Conservation (phyloP, 2,329 filamentous ascomycete genomes). For the Monosporascus cannonballus region DNA sequence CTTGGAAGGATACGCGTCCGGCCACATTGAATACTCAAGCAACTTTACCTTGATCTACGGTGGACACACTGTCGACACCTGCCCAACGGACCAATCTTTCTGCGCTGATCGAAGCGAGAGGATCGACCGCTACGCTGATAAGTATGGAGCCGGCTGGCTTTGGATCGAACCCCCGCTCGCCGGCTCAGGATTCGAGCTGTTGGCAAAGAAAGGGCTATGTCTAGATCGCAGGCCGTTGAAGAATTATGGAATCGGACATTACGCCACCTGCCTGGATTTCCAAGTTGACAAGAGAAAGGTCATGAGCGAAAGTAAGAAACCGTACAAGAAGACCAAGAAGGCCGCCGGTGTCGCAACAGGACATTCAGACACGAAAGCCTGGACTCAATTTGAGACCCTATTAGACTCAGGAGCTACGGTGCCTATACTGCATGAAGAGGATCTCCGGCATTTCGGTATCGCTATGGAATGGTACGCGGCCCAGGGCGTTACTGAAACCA, state of each 20-base stretch:
- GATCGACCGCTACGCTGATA: slow-evolving; percentile 30
- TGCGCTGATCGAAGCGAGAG: slow-evolving; percentile 30
- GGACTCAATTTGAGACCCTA: slow-evolving; percentile 25
- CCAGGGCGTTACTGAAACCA: slow-evolving; percentile 22
- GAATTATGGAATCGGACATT: slow-evolving; percentile 19
- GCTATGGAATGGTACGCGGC: slow-evolving; percentile 28
- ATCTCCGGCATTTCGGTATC: slow-evolving; percentile 30
- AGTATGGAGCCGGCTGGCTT: slow-evolving; percentile 35
- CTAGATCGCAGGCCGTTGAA: slow-evolving; percentile 10
- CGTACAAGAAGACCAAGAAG: neutral
- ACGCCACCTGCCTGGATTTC: slow-evolving; percentile 12
- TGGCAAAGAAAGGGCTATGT: slow-evolving; percentile 27
- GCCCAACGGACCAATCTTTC: slow-evolving; percentile 32
- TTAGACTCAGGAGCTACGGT: slow-evolving; percentile 39
- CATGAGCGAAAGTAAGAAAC: slow-evolving; percentile 1
- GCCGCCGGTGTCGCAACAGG: neutral
- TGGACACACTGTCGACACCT: slow-evolving; percentile 35
- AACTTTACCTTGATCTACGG: slow-evolving; percentile 37
- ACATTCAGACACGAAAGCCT: slow-evolving; percentile 14
- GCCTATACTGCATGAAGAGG: slow-evolving; percentile 29
- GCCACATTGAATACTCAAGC: slow-evolving; percentile 32
- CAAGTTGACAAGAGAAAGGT: slow-evolving; percentile 9
- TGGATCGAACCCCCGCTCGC: slow-evolving; percentile 40
- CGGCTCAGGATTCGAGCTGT: slow-evolving; percentile 8
- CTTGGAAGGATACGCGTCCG: slow-evolving; percentile 33